A percentile compares a stretch with the other conserved stretches of the same genome.
Conservation (phyloP, 192 early-diverging fungal genomes). For the Hyaloraphidium curvatum region DNA sequence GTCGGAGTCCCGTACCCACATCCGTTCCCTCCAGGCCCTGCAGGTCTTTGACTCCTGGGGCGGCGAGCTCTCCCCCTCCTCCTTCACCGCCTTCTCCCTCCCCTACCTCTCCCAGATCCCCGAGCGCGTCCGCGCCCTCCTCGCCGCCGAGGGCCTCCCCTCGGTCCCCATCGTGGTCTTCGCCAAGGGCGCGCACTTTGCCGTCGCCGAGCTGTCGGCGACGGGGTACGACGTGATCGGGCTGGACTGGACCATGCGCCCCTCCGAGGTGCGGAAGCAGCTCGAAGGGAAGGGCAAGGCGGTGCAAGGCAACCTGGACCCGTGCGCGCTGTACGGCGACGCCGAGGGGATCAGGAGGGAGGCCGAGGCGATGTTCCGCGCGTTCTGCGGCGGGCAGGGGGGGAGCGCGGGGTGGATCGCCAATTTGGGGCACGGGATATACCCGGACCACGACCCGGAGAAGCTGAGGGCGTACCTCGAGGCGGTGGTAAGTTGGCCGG, state of each 20-base stretch:
- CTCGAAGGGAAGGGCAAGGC: conserved; percentile 29
- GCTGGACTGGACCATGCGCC: conserved; percentile 78
- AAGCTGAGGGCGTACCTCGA: conserved; percentile 22
- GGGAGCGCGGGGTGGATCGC: conserved; percentile 51
- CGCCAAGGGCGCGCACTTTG: conserved; percentile 81
- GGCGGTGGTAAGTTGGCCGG: too few relatives aligned
- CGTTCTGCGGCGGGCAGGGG: conserved; percentile 44
- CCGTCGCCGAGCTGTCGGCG: conserved; percentile 42
- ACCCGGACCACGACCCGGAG: conserved; percentile 49
- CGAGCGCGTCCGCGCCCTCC: conserved; percentile 39
- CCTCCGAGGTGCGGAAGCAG: conserved; percentile 28
- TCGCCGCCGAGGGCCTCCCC: conserved; percentile 12
- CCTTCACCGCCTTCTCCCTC: conserved; percentile 68
- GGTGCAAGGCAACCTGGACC: conserved; percentile 94
- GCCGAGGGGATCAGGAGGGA: conserved; percentile 47
- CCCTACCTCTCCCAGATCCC: conserved; percentile 80
- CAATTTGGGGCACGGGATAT: conserved; percentile 94
- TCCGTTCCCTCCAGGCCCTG: conserved; percentile 35
- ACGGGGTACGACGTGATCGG: conserved; percentile 72
- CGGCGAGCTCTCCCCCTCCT: conserved; percentile 68
- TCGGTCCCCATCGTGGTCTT: conserved; percentile 79
- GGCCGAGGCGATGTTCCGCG: conserved; percentile 58
- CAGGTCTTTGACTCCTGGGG: conserved; percentile 97
- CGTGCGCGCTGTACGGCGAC: conserved; percentile 57
- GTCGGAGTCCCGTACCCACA: neutral